phyloP scores from a whole-genome alignment of 2,329 filamentous ascomycete genomes.

The Ambrosiella cleistominuta region DNA sequence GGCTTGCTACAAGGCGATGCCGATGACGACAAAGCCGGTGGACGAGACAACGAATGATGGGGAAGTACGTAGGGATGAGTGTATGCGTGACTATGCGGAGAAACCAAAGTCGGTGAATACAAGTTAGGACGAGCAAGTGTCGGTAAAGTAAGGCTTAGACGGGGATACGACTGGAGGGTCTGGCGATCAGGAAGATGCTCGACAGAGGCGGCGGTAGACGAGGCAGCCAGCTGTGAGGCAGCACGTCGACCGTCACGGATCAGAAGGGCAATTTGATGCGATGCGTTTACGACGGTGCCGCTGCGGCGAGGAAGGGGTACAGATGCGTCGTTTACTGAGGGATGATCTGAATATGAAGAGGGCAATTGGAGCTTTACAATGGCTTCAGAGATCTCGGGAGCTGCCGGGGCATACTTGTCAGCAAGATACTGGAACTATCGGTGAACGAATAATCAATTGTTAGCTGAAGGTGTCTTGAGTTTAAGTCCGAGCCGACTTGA shows the following conservation, averaged over 20 bases:
- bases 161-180: not conserved
- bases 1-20: conserved; percentile 25
- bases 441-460: not conserved
- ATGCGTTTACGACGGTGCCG: conserved; percentile 22
- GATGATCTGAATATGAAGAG: conserved; percentile 27
- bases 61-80: conserved; percentile 1
- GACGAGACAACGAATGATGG: not conserved
- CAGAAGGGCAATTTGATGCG: conserved; percentile 43
- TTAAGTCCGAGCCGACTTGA: not conserved
- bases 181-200: conserved; percentile 32
- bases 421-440: conserved; percentile 44
- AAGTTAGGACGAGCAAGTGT: not conserved
- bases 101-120: not conserved
- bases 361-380: conserved; percentile 49
- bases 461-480: not conserved
- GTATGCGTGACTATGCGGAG: not conserved
- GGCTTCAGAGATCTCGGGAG: conserved; percentile 48
- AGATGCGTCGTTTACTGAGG: conserved; percentile 30
- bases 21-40: conserved; percentile 17
- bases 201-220: conserved; percentile 24
- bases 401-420: conserved; percentile 49
- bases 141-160: not conserved
- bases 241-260: conserved; percentile 47
- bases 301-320: conserved; percentile 38
- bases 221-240: conserved; percentile 33